phyloP scores from a whole-genome alignment of 208 protist genomes.

The Crithidia fasciculata region DNA sequence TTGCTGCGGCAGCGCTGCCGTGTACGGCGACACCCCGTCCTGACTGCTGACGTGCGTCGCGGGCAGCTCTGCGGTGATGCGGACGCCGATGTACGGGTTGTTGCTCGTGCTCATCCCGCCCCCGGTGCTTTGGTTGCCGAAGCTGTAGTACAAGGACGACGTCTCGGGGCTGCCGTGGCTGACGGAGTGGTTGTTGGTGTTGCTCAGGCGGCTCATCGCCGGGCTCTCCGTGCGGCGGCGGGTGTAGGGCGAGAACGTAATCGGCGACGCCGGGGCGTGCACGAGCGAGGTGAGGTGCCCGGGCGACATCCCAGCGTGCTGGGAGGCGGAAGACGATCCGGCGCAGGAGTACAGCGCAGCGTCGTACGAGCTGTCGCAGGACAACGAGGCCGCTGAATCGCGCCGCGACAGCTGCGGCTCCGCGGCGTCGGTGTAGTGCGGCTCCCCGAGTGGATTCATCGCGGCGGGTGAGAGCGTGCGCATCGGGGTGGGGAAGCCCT shows the following conservation, averaged over 20 bases:
- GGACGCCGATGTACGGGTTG: conserved; percentile 27
- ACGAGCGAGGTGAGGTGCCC: neutral
- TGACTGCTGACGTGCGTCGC: neutral
- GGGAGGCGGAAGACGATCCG: conserved; percentile 1
- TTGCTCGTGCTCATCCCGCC: conserved; percentile 23
- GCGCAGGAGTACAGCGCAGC: conserved; percentile 16
- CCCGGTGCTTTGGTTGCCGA: conserved; percentile 6
- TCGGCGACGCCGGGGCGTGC: neutral
- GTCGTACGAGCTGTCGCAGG: conserved; percentile 1
- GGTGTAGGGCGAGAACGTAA: neutral
- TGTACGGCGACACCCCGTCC: conserved; percentile 11
- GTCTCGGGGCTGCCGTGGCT: conserved; percentile 11
- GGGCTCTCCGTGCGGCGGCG: conserved; percentile 6
- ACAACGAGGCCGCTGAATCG: conserved; percentile 18
- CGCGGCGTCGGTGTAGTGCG: neutral
- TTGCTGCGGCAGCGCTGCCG: neutral
- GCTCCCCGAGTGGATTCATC: neutral
- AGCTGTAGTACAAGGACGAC: conserved; percentile 23
- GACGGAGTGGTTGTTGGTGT: neutral
- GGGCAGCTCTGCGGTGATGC: conserved; percentile 17
- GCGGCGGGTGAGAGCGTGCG: neutral
- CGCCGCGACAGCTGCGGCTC: neutral
- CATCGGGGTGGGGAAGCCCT: neutral
- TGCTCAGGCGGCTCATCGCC: neutral
- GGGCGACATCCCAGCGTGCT: neutral